phyloP scores from a whole-genome alignment of 768 basidiomycete genomes.

The Mycena capillaripes region DNA sequence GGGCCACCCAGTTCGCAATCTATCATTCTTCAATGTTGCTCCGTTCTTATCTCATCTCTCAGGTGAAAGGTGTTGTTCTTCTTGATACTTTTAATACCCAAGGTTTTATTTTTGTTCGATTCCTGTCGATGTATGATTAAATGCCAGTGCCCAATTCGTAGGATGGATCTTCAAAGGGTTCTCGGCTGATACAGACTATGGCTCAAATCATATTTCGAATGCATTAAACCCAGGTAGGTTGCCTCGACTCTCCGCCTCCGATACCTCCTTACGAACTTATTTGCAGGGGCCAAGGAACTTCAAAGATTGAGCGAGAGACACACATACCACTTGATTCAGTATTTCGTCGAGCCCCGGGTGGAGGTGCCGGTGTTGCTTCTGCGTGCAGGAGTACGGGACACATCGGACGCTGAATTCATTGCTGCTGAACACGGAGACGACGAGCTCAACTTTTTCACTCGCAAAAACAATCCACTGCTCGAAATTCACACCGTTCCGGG shows the following conservation, averaged over 20 bases:
- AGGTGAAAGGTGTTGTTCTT: slow-evolving; percentile 16
- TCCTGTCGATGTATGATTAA: neutral
- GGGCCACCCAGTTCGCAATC: slow-evolving; percentile 3
- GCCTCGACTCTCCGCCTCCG: too few relatives aligned
- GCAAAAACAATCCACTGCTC: slow-evolving; percentile 2
- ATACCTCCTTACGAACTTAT: neutral
- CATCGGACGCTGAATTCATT: slow-evolving; percentile 7
- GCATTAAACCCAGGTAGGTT: slow-evolving; percentile 4
- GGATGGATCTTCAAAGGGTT: slow-evolving; percentile 12
- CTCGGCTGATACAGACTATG: slow-evolving; percentile 3
- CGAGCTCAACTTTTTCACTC: slow-evolving; percentile 25
- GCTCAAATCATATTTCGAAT: slow-evolving; percentile 12
- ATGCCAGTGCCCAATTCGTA: neutral
- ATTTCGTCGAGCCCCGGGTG: slow-evolving; percentile 9
- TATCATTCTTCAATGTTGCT: slow-evolving; percentile 1
- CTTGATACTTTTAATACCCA: slow-evolving; percentile 11
- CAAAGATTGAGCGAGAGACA: slow-evolving; percentile 16
- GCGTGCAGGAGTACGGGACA: slow-evolving; percentile 12
- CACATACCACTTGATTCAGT: slow-evolving; percentile 11
- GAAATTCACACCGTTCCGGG: neutral
- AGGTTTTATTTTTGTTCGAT: neutral
- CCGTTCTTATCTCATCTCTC: neutral
- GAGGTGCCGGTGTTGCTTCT: slow-evolving; percentile 16
- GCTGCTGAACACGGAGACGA: slow-evolving; percentile 11
- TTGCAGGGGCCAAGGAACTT: slow-evolving; percentile 15